Evolutionary conservation across 805 yeast genomes (phyloP).

Genomic region (Hanseniaspora guilliermondii): DNA sequence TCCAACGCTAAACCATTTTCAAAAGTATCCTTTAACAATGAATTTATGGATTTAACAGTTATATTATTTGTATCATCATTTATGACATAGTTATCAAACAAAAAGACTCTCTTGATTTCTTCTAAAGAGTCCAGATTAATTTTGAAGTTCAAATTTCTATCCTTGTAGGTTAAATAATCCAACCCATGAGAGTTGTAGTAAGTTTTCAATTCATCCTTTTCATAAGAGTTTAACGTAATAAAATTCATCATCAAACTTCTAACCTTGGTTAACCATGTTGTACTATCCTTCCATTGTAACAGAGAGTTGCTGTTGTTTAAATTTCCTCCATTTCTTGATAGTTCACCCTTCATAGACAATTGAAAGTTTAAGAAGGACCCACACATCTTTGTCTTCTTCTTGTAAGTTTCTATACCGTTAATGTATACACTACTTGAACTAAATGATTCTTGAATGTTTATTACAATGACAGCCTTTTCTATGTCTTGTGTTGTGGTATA

Average conservation of each 20-base stretch:
- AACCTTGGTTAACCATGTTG: slow-evolving; percentile 1
- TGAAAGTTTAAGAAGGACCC: slow-evolving; percentile 9
- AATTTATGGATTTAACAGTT: not conserved
- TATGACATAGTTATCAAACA: not conserved
- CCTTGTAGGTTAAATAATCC: not conserved
- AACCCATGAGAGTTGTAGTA: slow-evolving; percentile 1
- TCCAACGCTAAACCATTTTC: not conserved
- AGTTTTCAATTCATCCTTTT: not conserved
- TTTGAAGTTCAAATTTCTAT: not conserved
- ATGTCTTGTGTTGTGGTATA: not conserved
- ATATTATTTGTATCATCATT: not conserved
- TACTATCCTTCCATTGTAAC: slow-evolving; percentile 5
- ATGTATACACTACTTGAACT: not conserved
- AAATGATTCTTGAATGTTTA: slow-evolving; percentile 6
- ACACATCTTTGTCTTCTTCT: not conserved
- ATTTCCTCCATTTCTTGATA: not conserved
- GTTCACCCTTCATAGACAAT: not conserved
- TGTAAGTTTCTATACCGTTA: slow-evolving; percentile 7
- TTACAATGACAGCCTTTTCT: slow-evolving; percentile 4
- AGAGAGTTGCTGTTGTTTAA: not conserved
- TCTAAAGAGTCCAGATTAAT: not conserved
- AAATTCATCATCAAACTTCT: slow-evolving; percentile 9
- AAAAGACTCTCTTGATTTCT: slow-evolving; percentile 1
- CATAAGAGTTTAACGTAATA: not conserved
- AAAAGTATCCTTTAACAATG: not conserved